Conservation (phyloP, 208 protist genomes). For the Leishmania aethiopica region DNA sequence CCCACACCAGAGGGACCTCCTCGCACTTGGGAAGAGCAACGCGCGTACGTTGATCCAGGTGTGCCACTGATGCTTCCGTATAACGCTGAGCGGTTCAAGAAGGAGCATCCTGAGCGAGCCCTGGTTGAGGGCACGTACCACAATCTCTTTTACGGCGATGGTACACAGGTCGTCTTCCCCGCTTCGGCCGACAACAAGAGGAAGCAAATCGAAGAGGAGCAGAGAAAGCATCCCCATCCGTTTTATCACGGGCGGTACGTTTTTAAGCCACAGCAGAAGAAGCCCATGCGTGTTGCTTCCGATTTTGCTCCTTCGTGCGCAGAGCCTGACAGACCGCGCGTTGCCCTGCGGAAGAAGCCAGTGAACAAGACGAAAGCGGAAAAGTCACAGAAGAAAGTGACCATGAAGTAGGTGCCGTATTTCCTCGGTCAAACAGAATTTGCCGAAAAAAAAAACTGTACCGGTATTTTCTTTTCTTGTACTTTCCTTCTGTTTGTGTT, state of each 20-base stretch:
- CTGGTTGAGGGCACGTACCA: constrained; percentile 59
- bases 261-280: constrained; percentile 35
- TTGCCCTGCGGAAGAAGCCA: neutral
- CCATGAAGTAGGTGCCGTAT: neutral
- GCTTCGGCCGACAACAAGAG: constrained; percentile 73
- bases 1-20: constrained; percentile 17
- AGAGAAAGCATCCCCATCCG: constrained; percentile 29
- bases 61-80: constrained; percentile 65
- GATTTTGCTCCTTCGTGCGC: constrained; percentile 87
- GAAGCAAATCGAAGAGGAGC: constrained; percentile 52
- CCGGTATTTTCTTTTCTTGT: neutral
- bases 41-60: constrained; percentile 74
- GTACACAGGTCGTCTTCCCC: constrained; percentile 49
- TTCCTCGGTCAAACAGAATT: neutral
- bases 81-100: constrained; percentile 42
- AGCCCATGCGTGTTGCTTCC: constrained; percentile 50
- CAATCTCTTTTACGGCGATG: constrained; percentile 76
- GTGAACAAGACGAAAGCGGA: constrained; percentile 7
- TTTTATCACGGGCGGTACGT: constrained; percentile 18
- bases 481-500: constrained; percentile 14
- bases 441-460: constrained; percentile 7
- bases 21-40: constrained; percentile 34
- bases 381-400: constrained; percentile 15
- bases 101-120: constrained; percentile 30
- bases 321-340: constrained; percentile 29